Evolutionary conservation across 2,329 filamentous ascomycete species (phyloP).

Genomic region (Didymella exigua): DNA sequence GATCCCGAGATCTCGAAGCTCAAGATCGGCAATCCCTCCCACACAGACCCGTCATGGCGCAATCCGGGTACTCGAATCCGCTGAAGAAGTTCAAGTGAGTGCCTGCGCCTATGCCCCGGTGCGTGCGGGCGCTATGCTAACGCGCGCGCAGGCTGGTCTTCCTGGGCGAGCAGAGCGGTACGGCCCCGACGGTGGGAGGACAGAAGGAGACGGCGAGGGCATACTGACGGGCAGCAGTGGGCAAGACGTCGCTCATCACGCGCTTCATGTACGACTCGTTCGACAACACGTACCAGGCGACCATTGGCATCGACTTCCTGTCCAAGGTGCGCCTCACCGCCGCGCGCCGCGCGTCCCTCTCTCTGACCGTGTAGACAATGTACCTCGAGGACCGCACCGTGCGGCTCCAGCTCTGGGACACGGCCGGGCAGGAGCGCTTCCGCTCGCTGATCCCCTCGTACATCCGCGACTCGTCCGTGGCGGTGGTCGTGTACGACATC

Average conservation of each 20-base stretch:
- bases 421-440: conserved; percentile 96
- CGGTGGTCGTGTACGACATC: conserved; percentile 98
- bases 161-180: conserved; percentile 98
- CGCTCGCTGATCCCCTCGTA: conserved; percentile 96
- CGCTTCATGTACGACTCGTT: conserved; percentile 99
- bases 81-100: conserved; percentile 99
- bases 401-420: conserved; percentile 97
- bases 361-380: conserved; percentile 73
- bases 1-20: conserved; percentile 1
- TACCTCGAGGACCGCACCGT: conserved; percentile 99
- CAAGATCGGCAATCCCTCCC: background rate
- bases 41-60: conserved; percentile 69
- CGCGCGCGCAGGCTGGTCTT: conserved; percentile 77
- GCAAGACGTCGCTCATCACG: conserved; percentile 98
- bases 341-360: background rate
- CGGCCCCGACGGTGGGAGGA: conserved; percentile 48
- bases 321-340: conserved; percentile 72
- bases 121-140: conserved; percentile 33
- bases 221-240: conserved; percentile 64
- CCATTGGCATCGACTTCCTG: conserved; percentile 98
- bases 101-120: conserved; percentile 17
- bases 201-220: background rate
- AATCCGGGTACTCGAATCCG: conserved; percentile 90
- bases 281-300: conserved; percentile 99
- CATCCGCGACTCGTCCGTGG: conserved; percentile 96